Evolutionary conservation across 2,329 filamentous ascomycete genomes (phyloP), one percentile per base, ranked within the genome.

Genomic region (Bipolaris oryzae): DNA sequence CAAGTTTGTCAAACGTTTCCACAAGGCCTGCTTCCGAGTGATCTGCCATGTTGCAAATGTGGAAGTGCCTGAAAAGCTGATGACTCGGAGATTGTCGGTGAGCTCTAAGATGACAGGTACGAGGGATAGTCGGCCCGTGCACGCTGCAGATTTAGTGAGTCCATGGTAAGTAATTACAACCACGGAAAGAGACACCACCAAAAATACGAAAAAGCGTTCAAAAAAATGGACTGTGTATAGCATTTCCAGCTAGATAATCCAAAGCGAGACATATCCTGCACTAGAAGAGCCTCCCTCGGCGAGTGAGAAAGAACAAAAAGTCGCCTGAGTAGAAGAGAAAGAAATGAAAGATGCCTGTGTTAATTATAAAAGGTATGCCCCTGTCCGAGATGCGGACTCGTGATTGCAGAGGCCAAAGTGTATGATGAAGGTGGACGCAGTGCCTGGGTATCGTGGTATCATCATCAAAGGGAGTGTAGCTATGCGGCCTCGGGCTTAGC

Each of bases 1-100:
- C 70, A 5, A 74, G 62, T 25, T 62, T 18, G 41, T 74, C 71
- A 42, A 73, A 74, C 0, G 48, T 55, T 7, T 55, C 45, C 21
- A 58, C 51, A 1, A 73, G 57, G 1, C 51, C 48, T 6, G 55
- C 48, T 43, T 69, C 63, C 7, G 58, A 57, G 21, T 61, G 11
- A 9, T 49, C 25, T 23, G 45, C 44, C 66, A 69, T 67, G n/a
- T 39, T 52, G 9, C 18, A 6, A 9, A 23, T 6, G 35, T 28
- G 10, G 10, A 23, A 9, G 28, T n/a, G 11, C 34, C 34, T 44
- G 37, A 21, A 44, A 38, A 43, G 38, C 20, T 37, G 46, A 4
- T 13, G 43, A 18, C 28, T 50, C 45, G 33, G 31, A 50, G 16
- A 41, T 38, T 55, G 57, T 43, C 38, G 59, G 51, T 58, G 54